Percentiles rank a stretch among this genome's conserved stretches.
Conservation (phyloP, 768 basidiomycete species). For the Steccherinum ochraceum region DNA sequence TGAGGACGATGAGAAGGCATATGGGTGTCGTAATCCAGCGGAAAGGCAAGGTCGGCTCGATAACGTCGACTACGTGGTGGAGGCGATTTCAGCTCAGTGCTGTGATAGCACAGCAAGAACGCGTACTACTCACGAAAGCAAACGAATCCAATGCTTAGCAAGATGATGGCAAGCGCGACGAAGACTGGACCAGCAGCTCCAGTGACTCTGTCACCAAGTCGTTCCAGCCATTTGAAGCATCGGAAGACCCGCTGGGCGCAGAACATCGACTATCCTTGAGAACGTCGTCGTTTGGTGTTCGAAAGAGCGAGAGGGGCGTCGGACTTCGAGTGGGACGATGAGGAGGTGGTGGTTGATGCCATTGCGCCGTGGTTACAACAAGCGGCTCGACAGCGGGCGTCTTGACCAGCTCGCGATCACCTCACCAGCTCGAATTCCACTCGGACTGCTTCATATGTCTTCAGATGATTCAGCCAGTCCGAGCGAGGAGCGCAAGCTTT, state of each 20-base stretch:
- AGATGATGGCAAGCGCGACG: constrained; percentile 67
- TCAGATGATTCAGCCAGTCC: too few relatives aligned
- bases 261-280: constrained; percentile 9
- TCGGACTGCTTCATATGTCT: too few relatives aligned
- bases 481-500: too few relatives aligned
- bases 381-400: too few relatives aligned
- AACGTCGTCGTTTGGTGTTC: neutral
- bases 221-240: constrained; percentile 65
- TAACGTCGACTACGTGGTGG: constrained; percentile 59
- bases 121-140: constrained; percentile 67
- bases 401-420: too few relatives aligned
- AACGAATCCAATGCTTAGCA: constrained; percentile 62
- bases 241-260: constrained; percentile 37
- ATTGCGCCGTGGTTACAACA: too few relatives aligned
- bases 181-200: constrained; percentile 92
- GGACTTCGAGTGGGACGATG: neutral
- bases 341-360: too few relatives aligned
- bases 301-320: neutral
- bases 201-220: constrained; percentile 70
- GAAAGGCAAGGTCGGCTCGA: constrained; percentile 58
- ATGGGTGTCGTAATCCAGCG: constrained; percentile 57
- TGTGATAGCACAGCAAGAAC: neutral
- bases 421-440: too few relatives aligned
- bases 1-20: constrained; percentile 70
- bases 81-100: neutral